Evolutionary conservation across 2,329 filamentous ascomycete species (phyloP).

Genomic region (Botrytis elliptica): DNA sequence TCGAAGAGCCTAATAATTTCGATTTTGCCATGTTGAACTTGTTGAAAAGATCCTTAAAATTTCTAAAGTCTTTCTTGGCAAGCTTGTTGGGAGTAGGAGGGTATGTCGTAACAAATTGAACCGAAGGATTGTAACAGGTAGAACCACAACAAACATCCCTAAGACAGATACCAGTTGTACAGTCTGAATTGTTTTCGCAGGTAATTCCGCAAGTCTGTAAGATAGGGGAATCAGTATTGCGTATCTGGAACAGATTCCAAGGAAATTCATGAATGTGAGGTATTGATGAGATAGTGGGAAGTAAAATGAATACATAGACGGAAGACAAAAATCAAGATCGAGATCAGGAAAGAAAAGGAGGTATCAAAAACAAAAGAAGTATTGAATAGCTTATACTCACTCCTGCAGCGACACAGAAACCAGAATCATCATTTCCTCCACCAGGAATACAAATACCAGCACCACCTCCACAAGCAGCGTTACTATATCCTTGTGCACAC

Average conservation of each 20-base stretch:
- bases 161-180: constrained; percentile 9
- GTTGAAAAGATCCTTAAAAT: neutral
- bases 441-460: constrained; percentile 11
- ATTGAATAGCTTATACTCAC: neutral
- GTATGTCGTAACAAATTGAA: neutral
- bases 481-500: neutral
- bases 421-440: neutral
- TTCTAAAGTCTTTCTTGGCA: neutral
- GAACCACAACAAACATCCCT: constrained; percentile 10
- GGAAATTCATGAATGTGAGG: neutral
- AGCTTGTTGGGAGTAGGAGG: neutral
- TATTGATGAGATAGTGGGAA: neutral
- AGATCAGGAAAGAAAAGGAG: neutral
- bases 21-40: neutral
- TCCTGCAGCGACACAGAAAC: constrained; percentile 12
- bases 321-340: neutral
- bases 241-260: neutral
- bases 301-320: neutral
- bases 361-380: neutral
- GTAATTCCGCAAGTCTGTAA: neutral
- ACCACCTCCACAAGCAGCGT: constrained; percentile 3
- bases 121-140: neutral
- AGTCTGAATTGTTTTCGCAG: constrained; percentile 7
- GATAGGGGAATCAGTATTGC: neutral
- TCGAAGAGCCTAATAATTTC: neutral